A percentile compares a stretch with the other conserved stretches of the same genome.
These are phyloP conservation scores for Naematelia aurantialba DNA, from an alignment of 768 basidiomycete species.

Conservation along the genomic window DNA sequence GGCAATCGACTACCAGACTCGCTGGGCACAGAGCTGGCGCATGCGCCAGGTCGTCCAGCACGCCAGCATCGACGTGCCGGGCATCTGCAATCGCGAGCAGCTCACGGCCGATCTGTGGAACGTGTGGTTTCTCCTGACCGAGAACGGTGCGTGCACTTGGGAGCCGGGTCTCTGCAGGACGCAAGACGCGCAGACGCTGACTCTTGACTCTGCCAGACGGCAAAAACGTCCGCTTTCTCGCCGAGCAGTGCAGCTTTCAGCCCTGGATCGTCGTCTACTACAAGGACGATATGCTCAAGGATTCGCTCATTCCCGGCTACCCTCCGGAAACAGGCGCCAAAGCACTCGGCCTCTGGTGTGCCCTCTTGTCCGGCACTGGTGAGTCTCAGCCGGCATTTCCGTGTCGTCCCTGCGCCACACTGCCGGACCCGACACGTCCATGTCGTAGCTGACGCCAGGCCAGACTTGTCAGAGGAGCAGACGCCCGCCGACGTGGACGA, in stretches of 20 bases:
- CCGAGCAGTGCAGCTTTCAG: conserved; percentile 35
- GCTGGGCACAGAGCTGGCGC: conserved; percentile 31
- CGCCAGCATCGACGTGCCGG: conserved; percentile 16
- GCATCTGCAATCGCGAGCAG: conserved; percentile 19
- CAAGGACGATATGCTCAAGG: conserved; percentile 42
- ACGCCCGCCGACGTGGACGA: conserved; percentile 48
- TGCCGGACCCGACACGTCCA: too few relatives aligned
- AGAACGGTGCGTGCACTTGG: conserved; percentile 41
- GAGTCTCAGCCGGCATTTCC: conserved; percentile 1
- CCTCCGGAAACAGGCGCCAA: conserved; percentile 45
- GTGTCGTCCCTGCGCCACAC: too few relatives aligned
- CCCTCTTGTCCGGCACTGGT: conserved; percentile 34
- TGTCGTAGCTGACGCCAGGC: not conserved
- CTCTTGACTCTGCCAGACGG: conserved; percentile 25
- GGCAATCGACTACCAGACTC: conserved; percentile 42
- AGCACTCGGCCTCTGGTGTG: conserved; percentile 46
- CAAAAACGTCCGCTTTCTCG: conserved; percentile 38
- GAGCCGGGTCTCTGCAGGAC: not conserved
- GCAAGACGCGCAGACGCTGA: not conserved
- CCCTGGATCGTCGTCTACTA: conserved; percentile 44
- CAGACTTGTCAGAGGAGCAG: conserved; percentile 35
- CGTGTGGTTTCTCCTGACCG: conserved; percentile 47
- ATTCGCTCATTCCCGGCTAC: conserved; percentile 50
- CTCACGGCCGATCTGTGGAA: conserved; percentile 40
- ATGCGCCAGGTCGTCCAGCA: conserved; percentile 25